Conservation (phyloP, 768 basidiomycete species). For the Lentinula edodes region DNA sequence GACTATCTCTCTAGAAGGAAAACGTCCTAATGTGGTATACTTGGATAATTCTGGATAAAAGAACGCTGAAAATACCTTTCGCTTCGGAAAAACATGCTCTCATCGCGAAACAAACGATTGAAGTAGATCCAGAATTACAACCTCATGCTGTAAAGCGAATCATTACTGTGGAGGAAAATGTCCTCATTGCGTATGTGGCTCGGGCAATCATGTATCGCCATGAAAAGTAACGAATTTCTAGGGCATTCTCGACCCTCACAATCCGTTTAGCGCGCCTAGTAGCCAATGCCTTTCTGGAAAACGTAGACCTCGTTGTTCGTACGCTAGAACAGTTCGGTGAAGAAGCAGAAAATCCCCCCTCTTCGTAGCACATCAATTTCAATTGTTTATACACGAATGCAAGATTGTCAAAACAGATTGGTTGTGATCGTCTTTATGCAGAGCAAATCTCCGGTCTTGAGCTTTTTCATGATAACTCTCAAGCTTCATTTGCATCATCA, state of each 20-base stretch:
- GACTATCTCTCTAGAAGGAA: background rate
- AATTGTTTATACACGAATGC: slow-evolving; percentile 2
- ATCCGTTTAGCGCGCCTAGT: slow-evolving; percentile 81
- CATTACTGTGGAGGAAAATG: slow-evolving; percentile 60
- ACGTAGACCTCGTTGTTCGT: slow-evolving; percentile 78
- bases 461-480: background rate
- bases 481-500: slow-evolving; percentile 20
- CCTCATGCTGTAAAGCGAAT: slow-evolving; percentile 71
- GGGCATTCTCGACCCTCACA: slow-evolving; percentile 73
- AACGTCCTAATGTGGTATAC: background rate
- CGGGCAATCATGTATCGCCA: background rate
- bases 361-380: slow-evolving; percentile 1
- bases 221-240: slow-evolving; percentile 21
- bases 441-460: background rate
- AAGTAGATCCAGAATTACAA: slow-evolving; percentile 84
- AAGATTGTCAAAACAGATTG: background rate
- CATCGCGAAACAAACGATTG: slow-evolving; percentile 79
- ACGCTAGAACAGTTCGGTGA: slow-evolving; percentile 79
- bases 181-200: slow-evolving; percentile 67
- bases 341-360: slow-evolving; percentile 37
- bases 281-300: slow-evolving; percentile 84
- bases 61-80: slow-evolving; percentile 77
- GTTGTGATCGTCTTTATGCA: background rate
- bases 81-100: slow-evolving; percentile 64
- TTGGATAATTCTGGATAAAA: slow-evolving; percentile 14